A percentile compares a stretch with the other conserved stretches of the same genome.
Conservation (phyloP, 306 rosid species). For the Potentilla sterilis region DNA sequence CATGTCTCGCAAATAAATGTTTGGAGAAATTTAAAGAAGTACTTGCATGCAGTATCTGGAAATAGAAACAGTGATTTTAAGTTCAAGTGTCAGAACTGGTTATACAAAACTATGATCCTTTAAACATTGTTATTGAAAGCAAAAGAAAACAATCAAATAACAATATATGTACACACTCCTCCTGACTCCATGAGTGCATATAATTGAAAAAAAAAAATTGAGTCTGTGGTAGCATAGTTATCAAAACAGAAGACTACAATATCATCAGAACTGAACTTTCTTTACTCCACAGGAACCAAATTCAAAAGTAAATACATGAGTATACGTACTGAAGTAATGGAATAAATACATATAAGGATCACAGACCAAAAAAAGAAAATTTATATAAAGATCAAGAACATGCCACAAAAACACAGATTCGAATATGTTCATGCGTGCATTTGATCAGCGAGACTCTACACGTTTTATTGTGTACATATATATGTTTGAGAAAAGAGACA, state of each 20-base stretch:
- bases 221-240: not conserved
- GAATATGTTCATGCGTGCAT: too few species aligned
- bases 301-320: not conserved
- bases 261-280: not conserved
- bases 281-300: not conserved
- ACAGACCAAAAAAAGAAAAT: too few species aligned
- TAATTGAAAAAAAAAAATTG: not conserved
- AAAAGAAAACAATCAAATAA: not conserved
- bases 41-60: not conserved
- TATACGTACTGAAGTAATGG: not conserved
- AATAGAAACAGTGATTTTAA: not conserved
- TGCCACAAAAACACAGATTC: not conserved
- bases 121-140: not conserved
- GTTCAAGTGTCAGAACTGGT: not conserved
- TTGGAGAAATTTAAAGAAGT: not conserved
- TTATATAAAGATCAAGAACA: not conserved
- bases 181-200: not conserved
- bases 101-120: not conserved
- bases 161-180: not conserved
- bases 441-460: not conserved
- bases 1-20: slow-evolving; percentile 8
- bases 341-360: not conserved
- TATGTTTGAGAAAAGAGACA: not conserved
- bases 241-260: slow-evolving; percentile 1
- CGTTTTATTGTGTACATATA: too few species aligned